phyloP scores from a whole-genome alignment of 176 grass and related monocot species.

The Aegilops umbellulata region DNA sequence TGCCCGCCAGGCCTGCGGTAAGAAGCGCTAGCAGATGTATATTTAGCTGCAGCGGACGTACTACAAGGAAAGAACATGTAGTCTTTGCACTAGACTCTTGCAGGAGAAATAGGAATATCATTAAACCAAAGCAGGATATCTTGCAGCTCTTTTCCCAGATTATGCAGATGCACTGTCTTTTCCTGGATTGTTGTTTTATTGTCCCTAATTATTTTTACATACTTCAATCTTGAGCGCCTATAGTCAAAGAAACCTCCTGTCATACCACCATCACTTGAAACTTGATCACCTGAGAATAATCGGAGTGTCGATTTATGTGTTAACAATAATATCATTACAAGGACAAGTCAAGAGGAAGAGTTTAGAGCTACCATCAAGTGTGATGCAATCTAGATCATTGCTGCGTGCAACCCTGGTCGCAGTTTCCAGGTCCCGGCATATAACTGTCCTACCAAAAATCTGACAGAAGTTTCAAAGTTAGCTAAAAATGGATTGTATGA shows the following conservation, averaged over 20 bases:
- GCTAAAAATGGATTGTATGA: neutral
- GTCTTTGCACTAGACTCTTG: neutral
- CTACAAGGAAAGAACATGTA: neutral
- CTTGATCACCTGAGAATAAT: conserved; percentile 77
- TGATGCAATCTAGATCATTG: conserved; percentile 89
- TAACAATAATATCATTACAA: conserved; percentile 3
- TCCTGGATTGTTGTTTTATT: conserved; percentile 59
- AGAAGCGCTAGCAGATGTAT: neutral
- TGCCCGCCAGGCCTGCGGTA: neutral
- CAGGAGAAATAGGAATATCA: neutral
- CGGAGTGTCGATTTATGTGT: conserved; percentile 13
- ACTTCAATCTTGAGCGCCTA: conserved; percentile 82
- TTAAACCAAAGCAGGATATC: conserved; percentile 65
- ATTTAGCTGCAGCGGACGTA: neutral
- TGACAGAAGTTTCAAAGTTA: conserved; percentile 36
- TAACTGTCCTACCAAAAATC: conserved; percentile 95
- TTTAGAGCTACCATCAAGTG: conserved; percentile 61
- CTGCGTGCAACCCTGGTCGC: conserved; percentile 73
- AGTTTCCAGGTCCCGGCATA: conserved; percentile 84
- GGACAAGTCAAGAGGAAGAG: neutral
- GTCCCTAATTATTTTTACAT: conserved; percentile 76
- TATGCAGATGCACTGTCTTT: conserved; percentile 58
- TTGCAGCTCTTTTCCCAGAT: conserved; percentile 56
- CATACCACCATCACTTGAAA: conserved; percentile 90
- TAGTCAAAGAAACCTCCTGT: conserved; percentile 95